A percentile compares a stretch with the other conserved stretches of the same genome.
These are phyloP conservation scores for Amphichorda felina DNA, from an alignment of 2,329 filamentous ascomycete species.

Conservation along the genomic window DNA sequence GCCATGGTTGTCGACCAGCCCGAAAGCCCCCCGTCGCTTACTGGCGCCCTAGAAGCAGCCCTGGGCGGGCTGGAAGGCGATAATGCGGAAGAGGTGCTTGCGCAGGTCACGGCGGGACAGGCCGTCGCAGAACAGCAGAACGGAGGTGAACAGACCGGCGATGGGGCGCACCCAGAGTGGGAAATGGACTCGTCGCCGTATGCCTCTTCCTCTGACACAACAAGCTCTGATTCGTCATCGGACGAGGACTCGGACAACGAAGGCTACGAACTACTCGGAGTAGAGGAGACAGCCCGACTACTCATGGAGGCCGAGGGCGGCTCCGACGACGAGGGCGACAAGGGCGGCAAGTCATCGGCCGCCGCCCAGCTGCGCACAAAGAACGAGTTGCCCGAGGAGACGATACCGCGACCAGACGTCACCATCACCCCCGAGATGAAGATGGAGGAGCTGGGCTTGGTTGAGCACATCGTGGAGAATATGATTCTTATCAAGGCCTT, in stretches of 20 bases:
- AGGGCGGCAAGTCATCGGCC: slow-evolving; percentile 22
- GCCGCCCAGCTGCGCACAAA: slow-evolving; percentile 56
- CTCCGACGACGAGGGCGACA: slow-evolving; percentile 64
- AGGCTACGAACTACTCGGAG: slow-evolving; percentile 61
- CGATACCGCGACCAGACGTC: slow-evolving; percentile 64
- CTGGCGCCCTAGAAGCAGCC: slow-evolving; percentile 29
- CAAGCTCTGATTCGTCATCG: slow-evolving; percentile 47
- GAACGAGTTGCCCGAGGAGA: slow-evolving; percentile 61
- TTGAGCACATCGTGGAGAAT: slow-evolving; percentile 70
- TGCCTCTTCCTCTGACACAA: slow-evolving; percentile 52
- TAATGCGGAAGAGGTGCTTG: slow-evolving; percentile 3
- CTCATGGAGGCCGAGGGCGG: slow-evolving; percentile 75
- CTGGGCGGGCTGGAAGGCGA: slow-evolving; percentile 22
- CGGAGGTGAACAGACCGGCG: slow-evolving; percentile 1
- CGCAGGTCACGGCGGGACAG: neutral
- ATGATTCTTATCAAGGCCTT: slow-evolving; percentile 69
- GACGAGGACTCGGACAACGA: slow-evolving; percentile 47
- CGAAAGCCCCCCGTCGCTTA: slow-evolving; percentile 23
- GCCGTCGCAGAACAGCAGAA: slow-evolving; percentile 5
- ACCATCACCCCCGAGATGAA: slow-evolving; percentile 66
- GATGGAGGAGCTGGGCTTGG: slow-evolving; percentile 61
- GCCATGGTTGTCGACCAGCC: slow-evolving; percentile 24
- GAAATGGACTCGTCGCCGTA: slow-evolving; percentile 70
- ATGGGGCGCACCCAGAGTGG: slow-evolving; percentile 65
- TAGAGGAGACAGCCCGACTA: slow-evolving; percentile 73